Percentiles rank a stretch among this genome's conserved stretches.
Conservation (phyloP, 2,329 filamentous ascomycete genomes). For the Leptosphaerulina australis region DNA sequence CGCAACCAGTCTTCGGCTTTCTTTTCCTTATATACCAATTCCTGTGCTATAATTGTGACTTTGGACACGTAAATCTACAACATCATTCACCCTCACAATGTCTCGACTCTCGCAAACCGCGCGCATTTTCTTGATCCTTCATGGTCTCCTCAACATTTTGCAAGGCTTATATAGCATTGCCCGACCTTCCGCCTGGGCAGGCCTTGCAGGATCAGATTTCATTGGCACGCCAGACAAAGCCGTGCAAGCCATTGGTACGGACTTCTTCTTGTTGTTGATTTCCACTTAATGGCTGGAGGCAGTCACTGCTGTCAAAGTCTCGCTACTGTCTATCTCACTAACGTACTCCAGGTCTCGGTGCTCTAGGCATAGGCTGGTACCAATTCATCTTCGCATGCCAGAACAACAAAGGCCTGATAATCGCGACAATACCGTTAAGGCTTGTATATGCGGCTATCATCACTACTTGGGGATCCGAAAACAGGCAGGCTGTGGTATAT, state of each 20-base stretch:
- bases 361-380: conserved; percentile 22
- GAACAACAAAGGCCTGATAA: conserved; percentile 13
- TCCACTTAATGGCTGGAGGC: not conserved
- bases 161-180: conserved; percentile 18
- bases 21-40: too few relatives aligned
- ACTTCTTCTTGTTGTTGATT: too few relatives aligned
- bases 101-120: conserved; percentile 7
- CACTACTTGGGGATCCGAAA: not conserved
- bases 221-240: not conserved
- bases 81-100: not conserved
- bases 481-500: not conserved
- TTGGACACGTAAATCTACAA: too few relatives aligned
- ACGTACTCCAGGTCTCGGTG: conserved; percentile 22
- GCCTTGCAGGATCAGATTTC: not conserved
- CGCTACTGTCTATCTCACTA: too few relatives aligned
- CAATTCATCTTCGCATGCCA: conserved; percentile 21
- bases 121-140: conserved; percentile 15
- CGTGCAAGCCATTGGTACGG: not conserved
- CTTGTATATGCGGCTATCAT: not conserved
- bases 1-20: not conserved
- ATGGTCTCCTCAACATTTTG: conserved; percentile 20
- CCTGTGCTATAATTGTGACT: too few relatives aligned
- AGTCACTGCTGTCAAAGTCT: not conserved
- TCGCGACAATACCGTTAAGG: conserved; percentile 11
- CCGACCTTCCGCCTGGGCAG: conserved; percentile 2